Evolutionary conservation across 2,329 filamentous ascomycete genomes (phyloP).

Genomic region (Metarhizium robertsii): DNA sequence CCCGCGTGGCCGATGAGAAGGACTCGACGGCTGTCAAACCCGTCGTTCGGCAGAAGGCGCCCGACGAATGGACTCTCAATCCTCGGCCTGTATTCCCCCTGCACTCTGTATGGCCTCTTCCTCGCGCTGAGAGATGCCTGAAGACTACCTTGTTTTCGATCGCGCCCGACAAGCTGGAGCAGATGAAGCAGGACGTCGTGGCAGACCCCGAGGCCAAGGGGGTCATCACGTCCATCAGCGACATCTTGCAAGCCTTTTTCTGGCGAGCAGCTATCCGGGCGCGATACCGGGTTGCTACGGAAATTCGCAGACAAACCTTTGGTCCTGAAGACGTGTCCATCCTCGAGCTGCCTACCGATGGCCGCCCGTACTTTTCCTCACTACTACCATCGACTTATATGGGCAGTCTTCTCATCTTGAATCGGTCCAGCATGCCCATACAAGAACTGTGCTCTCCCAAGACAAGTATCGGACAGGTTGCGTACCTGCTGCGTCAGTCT

Average conservation of each 20-base stretch:
- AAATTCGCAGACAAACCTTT: constrained; percentile 10
- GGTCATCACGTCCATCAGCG: constrained; percentile 21
- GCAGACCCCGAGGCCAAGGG: constrained; percentile 15
- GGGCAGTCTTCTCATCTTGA: constrained; percentile 19
- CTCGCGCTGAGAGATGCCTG: constrained; percentile 16
- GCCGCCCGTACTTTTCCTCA: constrained; percentile 19
- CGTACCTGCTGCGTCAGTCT: constrained; percentile 15
- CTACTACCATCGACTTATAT: constrained; percentile 19
- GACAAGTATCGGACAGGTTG: constrained; percentile 17
- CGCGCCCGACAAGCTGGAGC: constrained; percentile 17
- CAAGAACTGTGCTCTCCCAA: constrained; percentile 16
- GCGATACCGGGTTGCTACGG: constrained; percentile 22
- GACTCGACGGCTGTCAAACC: not conserved
- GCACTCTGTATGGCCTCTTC: constrained; percentile 19
- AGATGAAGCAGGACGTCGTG: constrained; percentile 20
- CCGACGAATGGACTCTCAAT: constrained; percentile 8
- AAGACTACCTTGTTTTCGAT: constrained; percentile 23
- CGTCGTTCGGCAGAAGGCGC: not conserved
- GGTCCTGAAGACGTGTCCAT: constrained; percentile 17
- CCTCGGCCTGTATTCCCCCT: constrained; percentile 16
- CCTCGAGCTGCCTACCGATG: constrained; percentile 24
- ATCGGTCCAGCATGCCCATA: constrained; percentile 15
- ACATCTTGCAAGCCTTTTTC: constrained; percentile 30
- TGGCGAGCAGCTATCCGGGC: constrained; percentile 27
- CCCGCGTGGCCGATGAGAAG: not conserved